Conservation (phyloP, 129 eudicot species). For the Pseudognaphalium luteoalbum region DNA sequence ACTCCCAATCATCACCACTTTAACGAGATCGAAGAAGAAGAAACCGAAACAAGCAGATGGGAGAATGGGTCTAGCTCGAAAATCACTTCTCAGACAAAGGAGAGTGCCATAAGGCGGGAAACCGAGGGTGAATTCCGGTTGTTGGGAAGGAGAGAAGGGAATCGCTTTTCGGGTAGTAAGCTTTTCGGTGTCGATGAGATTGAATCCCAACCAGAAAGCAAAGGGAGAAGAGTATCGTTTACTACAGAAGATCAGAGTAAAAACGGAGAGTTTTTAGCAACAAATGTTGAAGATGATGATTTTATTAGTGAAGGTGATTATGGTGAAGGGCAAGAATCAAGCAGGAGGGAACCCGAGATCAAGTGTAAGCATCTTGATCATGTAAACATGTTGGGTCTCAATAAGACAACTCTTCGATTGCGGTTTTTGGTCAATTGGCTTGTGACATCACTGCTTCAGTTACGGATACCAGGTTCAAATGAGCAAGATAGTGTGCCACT, state of each 20-base stretch:
- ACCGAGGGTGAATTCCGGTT: constrained; percentile 98
- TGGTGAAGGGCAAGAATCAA: constrained; percentile 64
- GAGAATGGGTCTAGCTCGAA: constrained; percentile 54
- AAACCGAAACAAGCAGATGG: constrained; percentile 51
- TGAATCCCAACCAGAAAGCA: constrained; percentile 50
- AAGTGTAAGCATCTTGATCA: constrained; percentile 92
- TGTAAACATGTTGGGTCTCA: constrained; percentile 86
- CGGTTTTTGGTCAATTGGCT: constrained; percentile 96
- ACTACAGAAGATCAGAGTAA: constrained; percentile 61
- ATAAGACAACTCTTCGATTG: constrained; percentile 82
- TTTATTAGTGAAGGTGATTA: constrained; percentile 77
- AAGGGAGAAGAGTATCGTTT: constrained; percentile 83
- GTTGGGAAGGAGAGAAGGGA: constrained; percentile 85
- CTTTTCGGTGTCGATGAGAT: constrained; percentile 74
- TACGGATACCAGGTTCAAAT: constrained; percentile 60
- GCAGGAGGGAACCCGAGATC: constrained; percentile 92
- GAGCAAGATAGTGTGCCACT: constrained; percentile 51
- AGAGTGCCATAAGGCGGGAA: constrained; percentile 91
- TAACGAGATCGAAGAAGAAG: constrained; percentile 69
- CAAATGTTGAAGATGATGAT: constrained; percentile 70
- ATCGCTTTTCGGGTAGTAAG: constrained; percentile 65
- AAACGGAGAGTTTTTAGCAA: constrained; percentile 48
- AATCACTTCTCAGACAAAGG: constrained; percentile 55
- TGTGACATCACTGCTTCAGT: constrained; percentile 87
- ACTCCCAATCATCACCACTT: constrained; percentile 35